Percentiles rank a stretch among this genome's conserved stretches.
These are phyloP conservation scores for Podospora pseudopauciseta DNA, from an alignment of 495 filamentous ascomycete genomes.

Conservation along the genomic window DNA sequence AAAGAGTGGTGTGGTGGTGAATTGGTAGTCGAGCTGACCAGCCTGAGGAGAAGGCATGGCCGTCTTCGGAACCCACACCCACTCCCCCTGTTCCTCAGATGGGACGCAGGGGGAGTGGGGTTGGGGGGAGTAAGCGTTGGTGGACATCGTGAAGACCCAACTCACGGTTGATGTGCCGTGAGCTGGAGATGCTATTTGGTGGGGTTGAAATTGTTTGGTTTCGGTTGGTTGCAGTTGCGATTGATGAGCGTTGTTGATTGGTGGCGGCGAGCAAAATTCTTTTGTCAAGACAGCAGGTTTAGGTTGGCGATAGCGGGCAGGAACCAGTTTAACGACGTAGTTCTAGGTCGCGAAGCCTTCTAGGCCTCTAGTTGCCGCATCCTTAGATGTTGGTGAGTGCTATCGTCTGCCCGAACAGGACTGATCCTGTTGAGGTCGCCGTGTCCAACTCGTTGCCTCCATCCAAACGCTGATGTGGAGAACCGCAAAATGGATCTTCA, in stretches of 20 bases:
- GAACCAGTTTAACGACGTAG: conserved; percentile 26
- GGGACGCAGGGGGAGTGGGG: conserved; percentile 11
- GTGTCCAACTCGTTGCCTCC: not conserved
- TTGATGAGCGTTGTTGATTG: conserved; percentile 8
- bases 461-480: not conserved
- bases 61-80: conserved; percentile 18
- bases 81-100: conserved; percentile 17
- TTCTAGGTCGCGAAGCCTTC: conserved; percentile 17
- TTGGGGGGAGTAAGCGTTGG: conserved; percentile 1
- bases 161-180: conserved; percentile 9
- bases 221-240: conserved; percentile 2
- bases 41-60: conserved; percentile 1
- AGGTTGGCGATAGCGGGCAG: not conserved
- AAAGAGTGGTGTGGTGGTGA: not conserved
- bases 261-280: not conserved
- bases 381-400: not conserved
- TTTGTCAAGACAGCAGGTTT: conserved; percentile 5
- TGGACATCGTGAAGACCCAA: conserved; percentile 15
- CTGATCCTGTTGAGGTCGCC: not conserved
- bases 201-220: conserved; percentile 6
- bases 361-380: conserved; percentile 1
- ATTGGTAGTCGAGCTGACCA: conserved; percentile 2
- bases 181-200: conserved; percentile 11
- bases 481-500: no score
- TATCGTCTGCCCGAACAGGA: not conserved